Evolutionary conservation across 768 basidiomycete species (phyloP).

Genomic region (Daedaleopsis nitida): DNA sequence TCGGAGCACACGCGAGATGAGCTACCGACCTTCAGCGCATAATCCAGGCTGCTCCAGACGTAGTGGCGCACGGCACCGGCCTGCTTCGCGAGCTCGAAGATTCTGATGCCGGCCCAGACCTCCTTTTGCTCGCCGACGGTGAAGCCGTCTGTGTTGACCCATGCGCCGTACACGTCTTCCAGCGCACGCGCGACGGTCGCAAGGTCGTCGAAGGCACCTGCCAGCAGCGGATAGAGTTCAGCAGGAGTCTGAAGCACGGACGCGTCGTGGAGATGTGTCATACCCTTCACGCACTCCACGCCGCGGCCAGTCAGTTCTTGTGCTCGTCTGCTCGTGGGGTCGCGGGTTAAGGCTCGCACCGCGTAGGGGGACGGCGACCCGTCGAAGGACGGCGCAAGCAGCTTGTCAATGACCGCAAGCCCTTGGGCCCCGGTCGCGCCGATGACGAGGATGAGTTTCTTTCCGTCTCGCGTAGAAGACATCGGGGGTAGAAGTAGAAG

Average conservation of each 20-base stretch:
- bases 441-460: conserved; percentile 44
- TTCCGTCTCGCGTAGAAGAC: background rate
- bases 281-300: conserved; percentile 39
- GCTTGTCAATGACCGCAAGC: conserved; percentile 38
- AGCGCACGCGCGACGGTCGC: conserved; percentile 32
- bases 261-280: background rate
- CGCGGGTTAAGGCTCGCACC: conserved; percentile 43
- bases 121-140: conserved; percentile 44
- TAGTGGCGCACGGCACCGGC: conserved; percentile 38
- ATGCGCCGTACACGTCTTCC: conserved; percentile 38
- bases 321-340: conserved; percentile 36
- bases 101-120: conserved; percentile 40
- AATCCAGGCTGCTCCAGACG: conserved; percentile 44
- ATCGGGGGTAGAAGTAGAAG: background rate
- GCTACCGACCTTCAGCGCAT: conserved; percentile 38
- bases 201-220: conserved; percentile 26
- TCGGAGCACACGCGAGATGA: background rate
- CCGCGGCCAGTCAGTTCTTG: conserved; percentile 37
- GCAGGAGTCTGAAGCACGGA: background rate
- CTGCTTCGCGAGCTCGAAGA: conserved; percentile 43
- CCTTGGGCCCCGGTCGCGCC: conserved; percentile 50
- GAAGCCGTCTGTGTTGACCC: conserved; percentile 38
- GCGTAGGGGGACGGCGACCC: conserved; percentile 42
- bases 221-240: background rate
- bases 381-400: conserved; percentile 37